Conservation (phyloP, 805 yeast species). For the Candida maesae region DNA sequence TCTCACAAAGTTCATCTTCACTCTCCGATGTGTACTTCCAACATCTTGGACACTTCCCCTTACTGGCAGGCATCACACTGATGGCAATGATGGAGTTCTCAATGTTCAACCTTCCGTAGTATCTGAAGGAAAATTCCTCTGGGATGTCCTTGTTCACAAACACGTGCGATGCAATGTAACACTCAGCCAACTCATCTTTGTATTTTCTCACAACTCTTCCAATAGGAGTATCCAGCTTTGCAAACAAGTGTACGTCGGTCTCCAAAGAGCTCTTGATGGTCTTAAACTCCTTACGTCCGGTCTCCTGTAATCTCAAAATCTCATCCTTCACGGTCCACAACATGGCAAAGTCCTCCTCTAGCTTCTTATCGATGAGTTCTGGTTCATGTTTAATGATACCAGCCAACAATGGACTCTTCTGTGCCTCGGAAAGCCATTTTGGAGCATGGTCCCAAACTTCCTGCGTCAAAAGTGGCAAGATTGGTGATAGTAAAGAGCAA, state of each 20-base stretch:
- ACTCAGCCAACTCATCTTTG: conserved; percentile 46
- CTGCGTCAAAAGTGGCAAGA: conserved; percentile 79
- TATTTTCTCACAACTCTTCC: conserved; percentile 13
- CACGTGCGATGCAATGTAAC: conserved; percentile 63
- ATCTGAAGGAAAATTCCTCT: conserved; percentile 22
- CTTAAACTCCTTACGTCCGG: conserved; percentile 45
- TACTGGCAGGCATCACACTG: conserved; percentile 41
- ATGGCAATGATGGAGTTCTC: conserved; percentile 29
- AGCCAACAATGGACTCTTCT: conserved; percentile 17
- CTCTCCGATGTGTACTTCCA: conserved; percentile 69
- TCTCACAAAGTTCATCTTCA: conserved; percentile 54
- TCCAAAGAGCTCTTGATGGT: conserved; percentile 58
- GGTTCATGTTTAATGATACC: conserved; percentile 16
- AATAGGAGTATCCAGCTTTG: conserved; percentile 19
- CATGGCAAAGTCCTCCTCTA: conserved; percentile 38
- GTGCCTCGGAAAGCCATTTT: conserved; percentile 20
- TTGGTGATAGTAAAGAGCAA: conserved; percentile 69
- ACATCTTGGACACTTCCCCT: conserved; percentile 85
- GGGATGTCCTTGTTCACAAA: conserved; percentile 29
- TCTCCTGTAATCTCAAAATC: conserved; percentile 51
- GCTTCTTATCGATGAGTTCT: conserved; percentile 32
- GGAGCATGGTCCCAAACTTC: conserved; percentile 75
- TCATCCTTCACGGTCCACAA: conserved; percentile 47
- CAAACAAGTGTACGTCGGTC: conserved; percentile 40
- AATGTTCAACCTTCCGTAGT: conserved; percentile 28